Evolutionary conservation across 768 basidiomycete genomes (phyloP), one percentile per base, ranked within the genome.

Genomic region (Serendipita sp.): DNA sequence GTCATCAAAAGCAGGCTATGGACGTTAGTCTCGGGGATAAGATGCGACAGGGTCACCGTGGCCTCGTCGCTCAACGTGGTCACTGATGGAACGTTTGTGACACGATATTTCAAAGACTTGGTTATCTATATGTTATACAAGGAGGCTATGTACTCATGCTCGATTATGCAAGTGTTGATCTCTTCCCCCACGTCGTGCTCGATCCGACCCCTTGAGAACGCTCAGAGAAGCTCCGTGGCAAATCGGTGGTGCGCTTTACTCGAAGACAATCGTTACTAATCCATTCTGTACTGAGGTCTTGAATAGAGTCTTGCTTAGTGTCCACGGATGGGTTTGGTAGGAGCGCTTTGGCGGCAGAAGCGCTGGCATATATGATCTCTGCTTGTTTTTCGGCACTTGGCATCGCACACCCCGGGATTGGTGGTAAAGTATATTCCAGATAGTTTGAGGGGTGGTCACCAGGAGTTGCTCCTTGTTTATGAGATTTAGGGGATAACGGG

Each of bases 21-120:
- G 55, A 60, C 34, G 29, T 60, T 34, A 60, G 55, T 18, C 36
- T 60, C 10, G 55, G 55, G 13, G 55, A 60, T 18, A 60, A 31
- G 55, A 60, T 60, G 55, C 55, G 55, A 29, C 55, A 60, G 34
- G 55, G 55, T 37, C 55, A 60, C 34, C 55, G 55, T n/a, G 33
- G 55, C 27, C 36, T 52, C 31, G 16, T 52, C 18, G 6, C 18
- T 8, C 48, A 52, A 52, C 18, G 48, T 10, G 48, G 18, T 18
- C 31, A 33, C 8, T 52, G 18, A 33, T 23, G 18, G 18, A 52
- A 33, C 18, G 2, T 18, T 52, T n/a, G 10, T 52, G 18, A 52
- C 48, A 52, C 10, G 16, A 52, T 40, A 52, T 10, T n/a, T 52
- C 18, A 52, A 52, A 6, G 6, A 18, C 18, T 8, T n/a, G 10